Evolutionary conservation across 352 stramenopile genomes (phyloP), one percentile per base, ranked within the genome.

Genomic region (Phytophthora hybrid): DNA sequence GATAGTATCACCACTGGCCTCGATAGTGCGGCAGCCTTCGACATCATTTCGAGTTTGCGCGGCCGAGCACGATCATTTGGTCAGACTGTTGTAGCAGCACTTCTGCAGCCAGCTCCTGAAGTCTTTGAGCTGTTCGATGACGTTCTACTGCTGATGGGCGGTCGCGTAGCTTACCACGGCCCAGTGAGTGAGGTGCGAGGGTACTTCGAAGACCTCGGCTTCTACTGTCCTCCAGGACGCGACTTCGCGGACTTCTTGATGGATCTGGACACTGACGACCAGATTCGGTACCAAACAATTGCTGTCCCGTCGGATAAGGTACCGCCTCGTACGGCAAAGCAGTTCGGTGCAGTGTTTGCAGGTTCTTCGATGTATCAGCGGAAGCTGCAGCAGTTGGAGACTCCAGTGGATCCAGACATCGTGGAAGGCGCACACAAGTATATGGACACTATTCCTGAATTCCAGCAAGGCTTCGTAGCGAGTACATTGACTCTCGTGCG

Each of bases 61-160:
- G 73, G 71, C 55, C 65, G 84, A 6, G 83, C 83, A 13, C 55
- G 76, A 13, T 60, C 59, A 2, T 74, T 93, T 18, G 47, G 71
- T 0, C 69, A 84, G 29, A 89, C 83, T 1, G 63, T 83, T n/a
- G 81, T 93, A 19, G 80, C 97, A 31, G 87, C 91, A 3, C 72
- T 98, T n/a, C 77, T 98, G 9, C 84, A 99, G 75, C 80, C 80
- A 34, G 84, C 96, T 1, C 84, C 82, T 2, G 80, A 91, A 16
- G 69, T 90, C 0, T 83, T 89, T 46, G 71, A 82, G 19, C 59
- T 90, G 1, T 91, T 91, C 41, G 84, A 91, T 69, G 69, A 88
- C 29, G 73, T 90, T 16, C 41, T 91, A 41, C 56, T 91, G 32
- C 39, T 91, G 21, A 87, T 83, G 52, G 78, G 90, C 26, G 93